Evolutionary conservation across 768 basidiomycete species (phyloP).

Genomic region (Artomyces pyxidatus): DNA sequence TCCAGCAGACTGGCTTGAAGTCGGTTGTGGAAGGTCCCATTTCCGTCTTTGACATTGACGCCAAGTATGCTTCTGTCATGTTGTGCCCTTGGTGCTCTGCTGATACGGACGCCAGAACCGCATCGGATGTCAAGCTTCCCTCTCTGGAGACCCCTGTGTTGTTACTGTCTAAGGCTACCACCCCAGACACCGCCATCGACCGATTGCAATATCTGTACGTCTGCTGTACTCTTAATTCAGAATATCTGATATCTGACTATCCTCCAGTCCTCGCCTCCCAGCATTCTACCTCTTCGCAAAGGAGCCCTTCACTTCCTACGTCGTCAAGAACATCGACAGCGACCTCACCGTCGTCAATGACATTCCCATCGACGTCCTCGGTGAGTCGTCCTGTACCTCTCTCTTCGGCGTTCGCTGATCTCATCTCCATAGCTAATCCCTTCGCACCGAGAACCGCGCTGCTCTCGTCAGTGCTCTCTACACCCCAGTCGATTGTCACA

Average conservation of each 20-base stretch:
- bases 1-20: background rate
- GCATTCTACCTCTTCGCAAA: conserved; percentile 1
- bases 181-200: conserved; percentile 4
- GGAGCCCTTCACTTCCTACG: background rate
- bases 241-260: background rate
- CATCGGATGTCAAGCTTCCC: background rate
- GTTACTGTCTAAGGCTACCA: background rate
- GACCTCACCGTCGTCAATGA: background rate
- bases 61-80: background rate
- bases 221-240: background rate
- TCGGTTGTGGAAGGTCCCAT: background rate
- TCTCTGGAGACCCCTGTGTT: background rate
- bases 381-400: background rate
- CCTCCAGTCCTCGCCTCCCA: background rate
- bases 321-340: background rate
- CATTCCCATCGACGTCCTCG: background rate
- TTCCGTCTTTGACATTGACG: background rate
- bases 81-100: too few species aligned
- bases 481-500: background rate
- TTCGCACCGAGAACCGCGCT: background rate
- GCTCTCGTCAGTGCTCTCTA: background rate
- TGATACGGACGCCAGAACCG: too few species aligned
- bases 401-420: background rate
- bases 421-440: background rate
- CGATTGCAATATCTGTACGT: conserved; percentile 1